Conservation (phyloP, 768 basidiomycete species). For the Xerocomellus intermedius region DNA sequence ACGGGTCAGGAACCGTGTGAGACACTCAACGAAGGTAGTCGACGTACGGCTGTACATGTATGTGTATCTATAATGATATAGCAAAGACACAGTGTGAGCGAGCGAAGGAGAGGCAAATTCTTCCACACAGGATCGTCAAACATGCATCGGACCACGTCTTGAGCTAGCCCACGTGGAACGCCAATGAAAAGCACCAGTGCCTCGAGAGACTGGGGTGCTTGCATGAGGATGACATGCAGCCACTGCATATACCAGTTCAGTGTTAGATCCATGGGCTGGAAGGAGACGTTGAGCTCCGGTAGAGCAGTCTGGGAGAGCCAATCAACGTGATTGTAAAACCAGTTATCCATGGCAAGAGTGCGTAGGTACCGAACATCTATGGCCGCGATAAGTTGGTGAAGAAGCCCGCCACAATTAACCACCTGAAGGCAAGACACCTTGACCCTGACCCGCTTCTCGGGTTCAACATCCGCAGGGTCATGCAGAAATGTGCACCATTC, state of each 20-base stretch:
- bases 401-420: neutral
- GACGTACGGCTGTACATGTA: too few relatives aligned
- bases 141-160: neutral
- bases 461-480: neutral
- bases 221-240: too few relatives aligned
- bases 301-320: too few relatives aligned
- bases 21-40: too few relatives aligned
- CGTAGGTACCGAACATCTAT: neutral
- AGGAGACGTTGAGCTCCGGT: too few relatives aligned
- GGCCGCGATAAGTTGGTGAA: neutral
- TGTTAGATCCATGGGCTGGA: too few relatives aligned
- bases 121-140: neutral
- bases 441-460: neutral
- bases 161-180: neutral
- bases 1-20: too few relatives aligned
- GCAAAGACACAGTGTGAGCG: neutral
- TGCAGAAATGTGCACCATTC: neutral
- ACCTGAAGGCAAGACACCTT: conserved; percentile 6
- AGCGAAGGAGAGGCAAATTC: conserved; percentile 1
- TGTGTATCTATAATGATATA: too few relatives aligned
- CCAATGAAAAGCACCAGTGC: neutral
- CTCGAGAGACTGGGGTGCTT: neutral
- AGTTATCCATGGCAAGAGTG: neutral
- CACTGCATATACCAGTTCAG: too few relatives aligned
- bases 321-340: too few relatives aligned